Evolutionary conservation across 1,139 yeast genomes (phyloP), one percentile per base, ranked within the genome.

Genomic region (Zygosaccharomyces pseudobailii): DNA sequence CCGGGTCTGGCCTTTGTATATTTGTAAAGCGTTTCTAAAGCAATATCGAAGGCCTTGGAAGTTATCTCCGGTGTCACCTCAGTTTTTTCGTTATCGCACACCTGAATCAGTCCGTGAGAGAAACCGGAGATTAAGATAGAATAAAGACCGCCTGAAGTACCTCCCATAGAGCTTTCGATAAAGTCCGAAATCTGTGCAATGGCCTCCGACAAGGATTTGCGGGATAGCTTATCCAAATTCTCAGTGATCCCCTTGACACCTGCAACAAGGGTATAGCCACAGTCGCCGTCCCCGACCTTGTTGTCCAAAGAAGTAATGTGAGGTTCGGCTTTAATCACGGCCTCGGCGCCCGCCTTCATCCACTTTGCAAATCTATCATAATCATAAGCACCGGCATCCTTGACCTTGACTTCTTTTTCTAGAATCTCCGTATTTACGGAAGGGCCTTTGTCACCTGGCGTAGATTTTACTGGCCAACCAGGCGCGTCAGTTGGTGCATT

Each of bases 211-310:
- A 83, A 73, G 34, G 77, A 76, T 31, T 72, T 69, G 6, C 71
- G 63, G 30, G 80, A 71, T 36, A 80, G 66, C 9, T 66, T 58
- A 23, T 74, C 70, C 44, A 85, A 66, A 19, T 80, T 80, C 9
- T 74, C 69, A 38, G 79, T 69, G 37, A 90, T 77, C 1, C 88
- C 88, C 47, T 82, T 75, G 22, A 90, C 95, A 39, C 97, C 97
- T 25, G 79, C 76, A 13, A 82, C 87, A 53, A 90, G 71, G 0
- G 97, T 90, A 59, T 87, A 94, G 40, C 97, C 97, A 69, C 97
- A 89, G 65, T 90, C 97, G 57, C 97, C 97, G 66, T 90, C 97
- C 51, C 97, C 97, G 2, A 92, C 97, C 56, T 82, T 74, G 2
- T 95, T 86, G 61, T 90, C 97, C 57, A 85, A 82, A 52, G 80